phyloP scores from a whole-genome alignment of 768 basidiomycete species.

The Boletus rubescentipes region DNA sequence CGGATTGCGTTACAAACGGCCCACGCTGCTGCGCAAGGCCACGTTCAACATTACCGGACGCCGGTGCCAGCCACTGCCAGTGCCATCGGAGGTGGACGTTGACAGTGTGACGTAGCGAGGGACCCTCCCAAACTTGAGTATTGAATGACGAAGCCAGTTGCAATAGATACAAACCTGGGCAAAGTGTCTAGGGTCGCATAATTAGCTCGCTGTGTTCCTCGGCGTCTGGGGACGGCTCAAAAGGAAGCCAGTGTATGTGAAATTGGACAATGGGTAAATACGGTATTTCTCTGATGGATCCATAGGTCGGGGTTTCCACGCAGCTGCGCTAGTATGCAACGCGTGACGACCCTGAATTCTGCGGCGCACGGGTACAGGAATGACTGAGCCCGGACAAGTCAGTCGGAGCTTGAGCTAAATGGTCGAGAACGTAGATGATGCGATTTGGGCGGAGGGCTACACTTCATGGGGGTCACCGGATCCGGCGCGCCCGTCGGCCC shows the following conservation, averaged over 20 bases:
- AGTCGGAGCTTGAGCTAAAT: slow-evolving; percentile 22
- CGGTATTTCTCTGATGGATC: slow-evolving; percentile 14
- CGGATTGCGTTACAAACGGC: slow-evolving; percentile 2
- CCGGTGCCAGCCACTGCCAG: slow-evolving; percentile 5
- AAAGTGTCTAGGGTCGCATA: slow-evolving; percentile 8
- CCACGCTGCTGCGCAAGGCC: slow-evolving; percentile 20
- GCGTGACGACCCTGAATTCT: slow-evolving; percentile 28
- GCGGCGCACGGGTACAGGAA: slow-evolving; percentile 9
- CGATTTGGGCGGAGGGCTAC: slow-evolving; percentile 32
- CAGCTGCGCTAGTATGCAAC: slow-evolving; percentile 10
- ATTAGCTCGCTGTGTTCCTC: slow-evolving; percentile 10
- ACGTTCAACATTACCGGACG: slow-evolving; percentile 6
- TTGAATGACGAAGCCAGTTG: slow-evolving; percentile 4
- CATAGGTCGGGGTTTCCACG: slow-evolving; percentile 19
- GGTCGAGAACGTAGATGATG: slow-evolving; percentile 21
- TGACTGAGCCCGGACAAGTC: slow-evolving; percentile 4
- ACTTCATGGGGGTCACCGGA: slow-evolving; percentile 1
- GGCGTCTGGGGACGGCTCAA: background rate
- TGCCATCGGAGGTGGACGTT: slow-evolving; percentile 2
- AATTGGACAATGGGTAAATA: slow-evolving; percentile 3
- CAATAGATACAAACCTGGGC: slow-evolving; percentile 6
- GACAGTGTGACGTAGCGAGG: slow-evolving; percentile 14
- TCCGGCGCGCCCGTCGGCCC: slow-evolving; percentile 7
- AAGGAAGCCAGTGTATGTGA: slow-evolving; percentile 3
- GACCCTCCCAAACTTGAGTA: too few relatives aligned